Evolutionary conservation across 352 stramenopile species (phyloP), one percentile per base, ranked within the genome.

Genomic region (Phytophthora rubi): DNA sequence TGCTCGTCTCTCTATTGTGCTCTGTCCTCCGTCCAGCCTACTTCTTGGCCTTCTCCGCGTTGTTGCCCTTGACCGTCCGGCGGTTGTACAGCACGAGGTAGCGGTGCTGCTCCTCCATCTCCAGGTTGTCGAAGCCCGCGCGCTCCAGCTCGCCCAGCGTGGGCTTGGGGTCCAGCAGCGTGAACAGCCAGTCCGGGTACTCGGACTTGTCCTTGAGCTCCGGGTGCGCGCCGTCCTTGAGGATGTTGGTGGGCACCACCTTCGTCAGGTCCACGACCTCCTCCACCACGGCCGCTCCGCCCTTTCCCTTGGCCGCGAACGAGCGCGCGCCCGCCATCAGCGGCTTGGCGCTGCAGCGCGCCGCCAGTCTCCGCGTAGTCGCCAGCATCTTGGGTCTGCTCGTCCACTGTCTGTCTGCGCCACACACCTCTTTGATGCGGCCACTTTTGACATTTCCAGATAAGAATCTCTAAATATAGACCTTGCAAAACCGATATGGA

Each of bases 31-130:
- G 9, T 6, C 39, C 39, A 47, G 39, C 39, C 70, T 94, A 95
- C 73, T 95, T 95, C 83, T 95, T 95, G 55, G 88, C 86, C 82
- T 94, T 96, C 61, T 79, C 77, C 28, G 77, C 83, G 73, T 96
- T 96, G 65, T 80, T 91, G 45, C 58, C 70, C 78, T 94, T 94
- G 47, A 96, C 76, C 54, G 79, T 63, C 39, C 79, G 77, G 68
- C 86, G 85, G 71, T 94, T 94, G 55, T 79, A 74, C 44, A 96
- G 82, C 57, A 76, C 84, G 48, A 96, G 79, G 76, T 86, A 90
- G 70, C 86, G 88, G 63, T 86, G 86, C 77, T 96, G 86, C 47
- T 94, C 78, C 62, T 93, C 83, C 48, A 93, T 65, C 48, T 85
- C 68, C 12, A 96, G 71, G 63, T 85, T 94, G 65, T 94, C 87